Evolutionary conservation across 2,329 filamentous ascomycete species (phyloP).

Genomic region (Curvularia hawaiiensis): DNA sequence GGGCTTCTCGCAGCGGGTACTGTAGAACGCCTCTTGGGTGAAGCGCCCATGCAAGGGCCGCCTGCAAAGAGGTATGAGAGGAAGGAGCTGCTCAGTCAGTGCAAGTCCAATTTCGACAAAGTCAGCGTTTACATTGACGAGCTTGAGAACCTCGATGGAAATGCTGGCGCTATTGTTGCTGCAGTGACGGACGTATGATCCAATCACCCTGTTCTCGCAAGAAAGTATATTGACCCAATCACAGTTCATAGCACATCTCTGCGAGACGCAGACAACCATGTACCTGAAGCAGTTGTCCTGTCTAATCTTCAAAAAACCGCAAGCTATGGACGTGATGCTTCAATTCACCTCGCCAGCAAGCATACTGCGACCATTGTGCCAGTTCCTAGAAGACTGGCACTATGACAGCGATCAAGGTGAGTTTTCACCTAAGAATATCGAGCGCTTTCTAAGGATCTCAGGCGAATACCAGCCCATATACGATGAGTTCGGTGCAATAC

Average conservation of each 20-base stretch:
- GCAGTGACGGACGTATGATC: constrained; percentile 58
- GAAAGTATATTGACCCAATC: constrained; percentile 9
- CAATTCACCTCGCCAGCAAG: constrained; percentile 73
- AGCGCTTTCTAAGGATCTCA: constrained; percentile 28
- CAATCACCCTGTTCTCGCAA: too few relatives aligned
- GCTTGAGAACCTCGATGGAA: constrained; percentile 88
- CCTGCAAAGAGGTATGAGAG: constrained; percentile 76
- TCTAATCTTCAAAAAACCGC: constrained; percentile 73
- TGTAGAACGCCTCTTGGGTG: constrained; percentile 80
- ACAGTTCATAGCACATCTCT: constrained; percentile 71
- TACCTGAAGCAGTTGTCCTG: constrained; percentile 76
- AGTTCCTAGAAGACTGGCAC: constrained; percentile 76
- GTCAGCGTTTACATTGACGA: constrained; percentile 79
- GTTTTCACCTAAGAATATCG: not conserved
- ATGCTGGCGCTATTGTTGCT: constrained; percentile 82
- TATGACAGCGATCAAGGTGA: constrained; percentile 78
- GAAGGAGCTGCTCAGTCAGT: constrained; percentile 78
- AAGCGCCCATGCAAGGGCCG: constrained; percentile 81
- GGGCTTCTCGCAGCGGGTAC: constrained; percentile 78
- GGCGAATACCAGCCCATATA: constrained; percentile 85
- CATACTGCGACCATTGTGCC: constrained; percentile 75
- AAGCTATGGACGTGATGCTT: constrained; percentile 74
- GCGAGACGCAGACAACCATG: constrained; percentile 76
- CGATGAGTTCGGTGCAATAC: constrained; percentile 80
- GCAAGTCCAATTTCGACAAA: constrained; percentile 74